phyloP scores from a whole-genome alignment of 2,329 filamentous ascomycete genomes.

The Epichloe sp. region DNA sequence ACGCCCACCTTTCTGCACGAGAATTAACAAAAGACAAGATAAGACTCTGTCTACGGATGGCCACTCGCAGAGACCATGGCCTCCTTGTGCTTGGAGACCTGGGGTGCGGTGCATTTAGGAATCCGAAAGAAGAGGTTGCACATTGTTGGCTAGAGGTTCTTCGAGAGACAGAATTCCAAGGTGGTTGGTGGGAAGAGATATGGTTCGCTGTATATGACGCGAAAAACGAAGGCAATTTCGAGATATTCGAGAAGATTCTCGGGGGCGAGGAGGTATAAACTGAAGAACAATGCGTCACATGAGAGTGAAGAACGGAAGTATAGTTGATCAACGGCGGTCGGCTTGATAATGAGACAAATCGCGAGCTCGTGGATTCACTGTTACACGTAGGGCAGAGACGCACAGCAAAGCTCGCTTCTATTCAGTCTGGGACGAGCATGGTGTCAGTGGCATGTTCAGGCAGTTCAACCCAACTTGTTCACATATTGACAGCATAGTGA shows the following conservation, averaged over 20 bases:
- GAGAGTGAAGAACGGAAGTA: too few relatives aligned
- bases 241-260: constrained; percentile 33
- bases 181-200: constrained; percentile 50
- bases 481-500: too few relatives aligned
- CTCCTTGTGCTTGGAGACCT: constrained; percentile 54
- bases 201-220: constrained; percentile 49
- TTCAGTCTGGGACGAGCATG: too few relatives aligned
- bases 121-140: constrained; percentile 50
- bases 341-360: too few relatives aligned
- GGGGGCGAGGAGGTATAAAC: constrained; percentile 21
- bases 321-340: too few relatives aligned
- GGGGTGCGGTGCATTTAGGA: constrained; percentile 54
- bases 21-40: constrained; percentile 49
- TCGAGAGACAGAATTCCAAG: constrained; percentile 44
- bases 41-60: constrained; percentile 44
- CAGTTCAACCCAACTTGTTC: too few relatives aligned
- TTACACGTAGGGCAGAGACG: too few relatives aligned
- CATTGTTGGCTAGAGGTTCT: constrained; percentile 49
- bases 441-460: too few relatives aligned
- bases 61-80: constrained; percentile 41
- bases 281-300: too few relatives aligned
- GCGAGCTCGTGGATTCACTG: too few relatives aligned
- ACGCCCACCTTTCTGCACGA: constrained; percentile 29
- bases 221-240: constrained; percentile 34
- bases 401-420: too few relatives aligned